A percentile compares a stretch with the other conserved stretches of the same genome.
These are phyloP conservation scores for Claviceps citrina DNA, from an alignment of 2,329 filamentous ascomycete species.

Conservation along the genomic window DNA sequence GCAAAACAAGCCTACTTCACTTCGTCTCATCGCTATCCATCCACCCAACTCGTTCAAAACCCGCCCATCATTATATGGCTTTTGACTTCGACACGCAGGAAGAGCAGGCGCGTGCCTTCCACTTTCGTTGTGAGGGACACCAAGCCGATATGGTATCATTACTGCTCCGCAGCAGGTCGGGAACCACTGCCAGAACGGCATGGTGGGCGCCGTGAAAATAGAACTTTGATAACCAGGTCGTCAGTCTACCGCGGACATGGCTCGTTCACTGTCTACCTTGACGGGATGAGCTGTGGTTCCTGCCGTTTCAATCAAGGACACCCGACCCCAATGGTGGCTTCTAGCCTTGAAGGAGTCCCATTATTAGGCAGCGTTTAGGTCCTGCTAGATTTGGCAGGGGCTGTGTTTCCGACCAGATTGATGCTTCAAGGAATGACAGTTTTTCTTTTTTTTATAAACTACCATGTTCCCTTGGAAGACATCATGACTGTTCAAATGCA, in stretches of 20 bases:
- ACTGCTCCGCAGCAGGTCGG: constrained; percentile 25
- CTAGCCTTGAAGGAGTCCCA: neutral
- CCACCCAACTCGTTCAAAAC: too few relatives aligned
- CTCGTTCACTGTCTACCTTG: too few relatives aligned
- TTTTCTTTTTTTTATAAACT: too few relatives aligned
- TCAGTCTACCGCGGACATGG: too few relatives aligned
- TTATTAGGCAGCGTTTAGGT: too few relatives aligned
- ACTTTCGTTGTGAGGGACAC: constrained; percentile 26
- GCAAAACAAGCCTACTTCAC: too few relatives aligned
- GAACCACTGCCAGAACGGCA: constrained; percentile 32
- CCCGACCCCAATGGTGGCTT: constrained; percentile 17
- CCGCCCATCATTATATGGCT: too few relatives aligned
- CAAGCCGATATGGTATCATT: constrained; percentile 30
- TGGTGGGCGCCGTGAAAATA: constrained; percentile 34
- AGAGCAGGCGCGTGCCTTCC: constrained; percentile 27
- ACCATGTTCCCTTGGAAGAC: neutral
- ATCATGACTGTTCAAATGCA: neutral
- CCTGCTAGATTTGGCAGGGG: too few relatives aligned
- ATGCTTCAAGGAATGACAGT: too few relatives aligned
- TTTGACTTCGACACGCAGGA: constrained; percentile 15
- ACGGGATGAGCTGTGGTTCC: constrained; percentile 12
- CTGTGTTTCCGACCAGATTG: too few relatives aligned
- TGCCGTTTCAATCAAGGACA: constrained; percentile 15
- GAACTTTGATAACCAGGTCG: constrained; percentile 7
- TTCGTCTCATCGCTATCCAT: too few relatives aligned